These are phyloP conservation scores for Penicillium sp. DNA, from an alignment of 2,329 filamentous ascomycete genomes.

Conservation along the genomic window DNA sequence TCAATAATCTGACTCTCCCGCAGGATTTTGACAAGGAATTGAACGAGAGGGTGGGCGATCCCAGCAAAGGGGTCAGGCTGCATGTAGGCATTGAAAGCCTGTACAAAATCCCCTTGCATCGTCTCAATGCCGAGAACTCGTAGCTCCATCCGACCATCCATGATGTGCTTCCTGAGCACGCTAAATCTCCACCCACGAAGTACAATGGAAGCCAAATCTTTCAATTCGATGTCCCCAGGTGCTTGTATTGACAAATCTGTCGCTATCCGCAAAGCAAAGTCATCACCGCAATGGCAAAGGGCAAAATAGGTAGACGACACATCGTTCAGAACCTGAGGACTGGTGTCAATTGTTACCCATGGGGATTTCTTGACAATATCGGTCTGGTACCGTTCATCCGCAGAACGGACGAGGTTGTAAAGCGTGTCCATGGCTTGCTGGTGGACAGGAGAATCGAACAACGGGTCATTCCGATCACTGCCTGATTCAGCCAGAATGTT, in stretches of 20 bases:
- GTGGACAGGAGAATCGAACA: constrained; percentile 26
- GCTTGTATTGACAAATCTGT: constrained; percentile 42
- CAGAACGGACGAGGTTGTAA: constrained; percentile 36
- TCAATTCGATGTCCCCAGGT: constrained; percentile 31
- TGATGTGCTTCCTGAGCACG: constrained; percentile 72
- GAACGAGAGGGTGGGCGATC: constrained; percentile 61
- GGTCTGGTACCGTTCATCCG: constrained; percentile 44
- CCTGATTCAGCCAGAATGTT: constrained; percentile 38
- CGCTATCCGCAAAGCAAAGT: constrained; percentile 40
- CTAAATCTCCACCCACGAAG: constrained; percentile 70
- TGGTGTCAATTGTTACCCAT: constrained; percentile 49
- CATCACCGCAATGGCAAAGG: constrained; percentile 35
- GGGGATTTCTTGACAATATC: constrained; percentile 48
- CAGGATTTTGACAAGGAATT: constrained; percentile 72
- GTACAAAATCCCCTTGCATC: constrained; percentile 73
- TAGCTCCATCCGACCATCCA: constrained; percentile 87
- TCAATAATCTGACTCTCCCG: constrained; percentile 73
- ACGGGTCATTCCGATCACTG: constrained; percentile 31
- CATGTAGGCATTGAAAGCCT: constrained; percentile 65
- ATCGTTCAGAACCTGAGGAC: constrained; percentile 40
- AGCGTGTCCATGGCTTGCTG: constrained; percentile 26
- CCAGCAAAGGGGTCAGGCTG: constrained; percentile 48
- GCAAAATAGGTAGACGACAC: constrained; percentile 38
- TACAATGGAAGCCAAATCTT: constrained; percentile 42
- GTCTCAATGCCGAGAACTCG: constrained; percentile 77